phyloP scores from a whole-genome alignment of 306 rosid genomes.

The Astragalus membranaceus region DNA sequence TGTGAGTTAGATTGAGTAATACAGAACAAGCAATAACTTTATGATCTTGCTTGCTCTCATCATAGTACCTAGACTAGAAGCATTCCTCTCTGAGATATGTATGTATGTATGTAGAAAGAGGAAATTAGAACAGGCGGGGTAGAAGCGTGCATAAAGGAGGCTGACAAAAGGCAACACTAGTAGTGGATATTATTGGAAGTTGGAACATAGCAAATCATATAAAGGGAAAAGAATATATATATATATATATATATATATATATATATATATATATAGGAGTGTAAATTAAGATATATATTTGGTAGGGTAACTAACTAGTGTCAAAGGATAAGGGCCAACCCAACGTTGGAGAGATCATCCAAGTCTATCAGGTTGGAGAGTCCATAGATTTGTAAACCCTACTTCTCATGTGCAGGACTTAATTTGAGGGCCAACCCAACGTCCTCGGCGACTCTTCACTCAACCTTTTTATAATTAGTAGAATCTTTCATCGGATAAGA shows the following conservation, averaged over 20 bases:
- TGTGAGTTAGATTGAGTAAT: neutral
- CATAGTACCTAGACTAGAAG: neutral
- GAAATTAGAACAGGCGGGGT: neutral
- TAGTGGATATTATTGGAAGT: neutral
- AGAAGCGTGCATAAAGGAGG: slow-evolving; percentile 57
- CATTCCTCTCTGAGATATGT: neutral
- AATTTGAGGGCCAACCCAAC: no score
- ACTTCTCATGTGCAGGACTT: no score
- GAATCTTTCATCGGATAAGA: no score
- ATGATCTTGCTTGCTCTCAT: neutral
- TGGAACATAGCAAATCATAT: slow-evolving; percentile 1
- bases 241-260: no score
- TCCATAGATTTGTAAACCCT: no score
- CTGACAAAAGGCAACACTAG: slow-evolving; percentile 39
- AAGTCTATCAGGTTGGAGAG: no score
- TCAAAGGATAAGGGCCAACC: no score
- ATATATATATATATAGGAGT: no score
- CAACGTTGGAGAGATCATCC: no score
- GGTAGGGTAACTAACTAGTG: no score
- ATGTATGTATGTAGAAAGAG: neutral
- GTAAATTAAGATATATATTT: neutral
- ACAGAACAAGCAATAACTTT: neutral
- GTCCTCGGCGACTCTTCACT: no score
- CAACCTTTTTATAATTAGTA: no score
- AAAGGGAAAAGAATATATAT: neutral